These are phyloP conservation scores for Boletus subcaerulescens DNA, from an alignment of 768 basidiomycete genomes.

Conservation along the genomic window DNA sequence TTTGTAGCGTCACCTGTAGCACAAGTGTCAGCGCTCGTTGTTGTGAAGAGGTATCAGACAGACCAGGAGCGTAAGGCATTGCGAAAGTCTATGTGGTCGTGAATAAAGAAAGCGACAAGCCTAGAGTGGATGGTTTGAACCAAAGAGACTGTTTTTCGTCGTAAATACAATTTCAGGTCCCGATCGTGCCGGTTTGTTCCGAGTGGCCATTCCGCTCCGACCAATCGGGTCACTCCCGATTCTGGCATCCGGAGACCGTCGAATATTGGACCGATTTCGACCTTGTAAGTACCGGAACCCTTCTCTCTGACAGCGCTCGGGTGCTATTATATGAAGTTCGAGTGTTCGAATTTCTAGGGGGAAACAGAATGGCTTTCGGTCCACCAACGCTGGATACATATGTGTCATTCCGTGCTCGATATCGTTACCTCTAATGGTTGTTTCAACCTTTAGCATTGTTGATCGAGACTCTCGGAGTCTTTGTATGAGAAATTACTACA, in stretches of 20 bases:
- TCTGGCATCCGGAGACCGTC: background rate
- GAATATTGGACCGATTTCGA: no score
- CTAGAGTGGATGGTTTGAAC: background rate
- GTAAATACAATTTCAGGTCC: conserved; percentile 20
- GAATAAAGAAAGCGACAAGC: conserved; percentile 4
- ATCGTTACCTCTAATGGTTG: no score
- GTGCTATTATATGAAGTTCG: no score
- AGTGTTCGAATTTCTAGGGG: no score
- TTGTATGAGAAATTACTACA: no score
- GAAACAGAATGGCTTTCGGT: no score
- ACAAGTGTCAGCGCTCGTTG: conserved; percentile 1
- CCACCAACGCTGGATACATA: no score
- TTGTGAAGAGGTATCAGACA: conserved; percentile 10
- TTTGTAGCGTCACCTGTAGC: conserved; percentile 74
- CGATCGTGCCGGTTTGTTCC: conserved; percentile 32
- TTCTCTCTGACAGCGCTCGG: no score
- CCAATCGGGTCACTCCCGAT: conserved; percentile 23
- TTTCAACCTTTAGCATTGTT: no score
- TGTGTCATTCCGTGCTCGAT: no score
- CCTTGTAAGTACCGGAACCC: no score
- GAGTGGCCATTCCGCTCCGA: conserved; percentile 1
- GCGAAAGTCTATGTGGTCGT: conserved; percentile 3
- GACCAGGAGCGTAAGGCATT: conserved; percentile 47
- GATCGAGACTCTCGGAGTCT: no score
- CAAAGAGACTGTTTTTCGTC: background rate